Base-by-base conservation (phyloP, 73 alveolate genomes). In the Uronychia setigera region DNA sequence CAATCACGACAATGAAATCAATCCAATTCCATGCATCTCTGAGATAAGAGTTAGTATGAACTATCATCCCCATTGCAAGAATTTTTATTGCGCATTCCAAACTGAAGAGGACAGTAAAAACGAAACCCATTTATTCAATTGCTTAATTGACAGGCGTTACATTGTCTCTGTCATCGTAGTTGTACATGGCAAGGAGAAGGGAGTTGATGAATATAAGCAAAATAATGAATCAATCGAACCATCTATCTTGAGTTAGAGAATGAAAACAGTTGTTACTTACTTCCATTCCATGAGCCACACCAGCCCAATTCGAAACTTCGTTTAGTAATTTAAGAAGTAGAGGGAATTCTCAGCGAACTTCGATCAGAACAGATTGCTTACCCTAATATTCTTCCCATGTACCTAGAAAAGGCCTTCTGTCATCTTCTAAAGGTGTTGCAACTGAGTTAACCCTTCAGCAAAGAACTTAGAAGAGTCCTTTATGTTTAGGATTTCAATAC, bases 11-110 rank as follows among this genome's bases (percentile, higher is more conserved):
- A 35, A 85, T 60, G 83, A 93, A 93, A 80, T 93, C 98, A 35
- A 93, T 78, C 30, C 83, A 78, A 75, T 93, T 93, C 98, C 98
- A 93, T 13, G 89, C 58, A 35, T 93, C 95, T 80, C 98, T 91
- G 26, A 93, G 81, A 60, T 93, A 93, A 0, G 96, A 79, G 67
- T 75, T 33, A 31, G 58, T 59, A 31, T 76, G 79, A 34, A 92
- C 31, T n/a, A 92, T 86, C 0, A 93, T 75, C 14, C 98, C 98
- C 86, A 87, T 59, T 0, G 92, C 96, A 19, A 93, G 57, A 58
- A 92, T 87, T 76, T 93, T 93, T 0, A 93, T 59, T 9, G 60
- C 57, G 60, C 86, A 76, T 79, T 93, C 98, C 5, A 46, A 19
- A 19, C n/a, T 46, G 67, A 46, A 46, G 67, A 46, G 5, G 67